Conservation (phyloP, 169 alveolate genomes). For the Eimeria necatrix region DNA sequence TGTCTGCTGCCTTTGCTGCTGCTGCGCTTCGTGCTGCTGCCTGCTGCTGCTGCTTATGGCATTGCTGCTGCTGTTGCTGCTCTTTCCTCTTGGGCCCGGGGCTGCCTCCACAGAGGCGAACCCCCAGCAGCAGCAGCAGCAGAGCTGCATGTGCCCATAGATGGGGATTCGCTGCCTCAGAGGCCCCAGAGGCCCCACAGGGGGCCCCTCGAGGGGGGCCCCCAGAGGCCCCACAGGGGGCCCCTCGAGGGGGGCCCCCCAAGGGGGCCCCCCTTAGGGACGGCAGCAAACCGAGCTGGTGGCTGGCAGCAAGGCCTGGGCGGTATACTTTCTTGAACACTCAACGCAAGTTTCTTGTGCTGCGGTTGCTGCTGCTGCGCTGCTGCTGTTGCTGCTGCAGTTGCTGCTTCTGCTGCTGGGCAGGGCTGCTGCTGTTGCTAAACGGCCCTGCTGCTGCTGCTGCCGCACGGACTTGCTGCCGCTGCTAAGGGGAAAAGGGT, state of each 20-base stretch:
- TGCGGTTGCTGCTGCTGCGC: not conserved
- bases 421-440: no score
- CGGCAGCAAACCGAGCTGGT: not conserved
- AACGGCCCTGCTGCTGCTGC: no score
- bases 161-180: no score
- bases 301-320: not conserved
- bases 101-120: constrained; percentile 41
- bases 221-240: constrained; percentile 9
- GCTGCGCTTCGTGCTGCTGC: constrained; percentile 67
- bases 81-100: constrained; percentile 17
- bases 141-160: constrained; percentile 42
- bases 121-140: constrained; percentile 63
- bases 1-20: constrained; percentile 64
- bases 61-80: constrained; percentile 32
- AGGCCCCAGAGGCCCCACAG: no score
- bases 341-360: not conserved
- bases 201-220: constrained; percentile 30
- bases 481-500: no score
- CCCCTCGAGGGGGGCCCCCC: not conserved
- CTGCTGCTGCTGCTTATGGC: constrained; percentile 59
- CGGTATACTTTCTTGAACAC: not conserved
- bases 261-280: constrained; percentile 34
- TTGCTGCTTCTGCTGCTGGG: no score
- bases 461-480: no score
- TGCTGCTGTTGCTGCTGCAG: not conserved